Base-by-base conservation (phyloP, 139 green algal genomes). In the Zygnema circumcarinatum region DNA sequence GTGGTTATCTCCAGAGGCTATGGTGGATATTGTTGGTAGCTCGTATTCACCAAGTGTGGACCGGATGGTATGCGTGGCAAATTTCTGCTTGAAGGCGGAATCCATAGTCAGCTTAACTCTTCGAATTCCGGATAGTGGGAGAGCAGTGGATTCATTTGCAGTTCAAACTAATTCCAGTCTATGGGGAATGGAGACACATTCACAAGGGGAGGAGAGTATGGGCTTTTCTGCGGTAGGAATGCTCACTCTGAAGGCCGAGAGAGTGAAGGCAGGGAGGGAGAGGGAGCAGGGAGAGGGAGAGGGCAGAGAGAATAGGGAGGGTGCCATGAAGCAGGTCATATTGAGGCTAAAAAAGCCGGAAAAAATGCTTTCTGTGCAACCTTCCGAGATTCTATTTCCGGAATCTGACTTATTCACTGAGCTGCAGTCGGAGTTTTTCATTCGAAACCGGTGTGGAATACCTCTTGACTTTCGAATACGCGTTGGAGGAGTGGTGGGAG, bases 311-410 rank as follows among this genome's bases (percentile, higher is more conserved):
- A 25, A 7, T 25, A 16, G 16, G 7, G 16, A 62, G 7, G 16
- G 47, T 62, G 47, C 47, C 7, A 25, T 62, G 7, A 78, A 11
- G 69, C 69, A 78, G 3, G 39, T 78, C 16, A 11, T 78, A 25
- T 3, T 78, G 69, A 78, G 69, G 69, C 11, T 78, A 3, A 3
- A 78, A 78, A 41, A 78, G 16, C 69, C 38, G 3, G 69, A 78
- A 25, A 78, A 78, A 47, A 3, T 78, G 69, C 69, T 78, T 25
- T 25, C 16, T 56, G 69, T 78, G 16, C 38, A 11, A 11, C 69
- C 69, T 56, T 78, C 69, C 38, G 69, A 78, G 69, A 78, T 78
- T 56, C 7, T 47, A 3, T 78, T 78, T 78, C 69, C 69, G 16
- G 69, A 78, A 11, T 78, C 69, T 16, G 69, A 78, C 38, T 47